phyloP scores from a whole-genome alignment of 108 stramenopile genomes.

The Nannochloropsis salina region DNA sequence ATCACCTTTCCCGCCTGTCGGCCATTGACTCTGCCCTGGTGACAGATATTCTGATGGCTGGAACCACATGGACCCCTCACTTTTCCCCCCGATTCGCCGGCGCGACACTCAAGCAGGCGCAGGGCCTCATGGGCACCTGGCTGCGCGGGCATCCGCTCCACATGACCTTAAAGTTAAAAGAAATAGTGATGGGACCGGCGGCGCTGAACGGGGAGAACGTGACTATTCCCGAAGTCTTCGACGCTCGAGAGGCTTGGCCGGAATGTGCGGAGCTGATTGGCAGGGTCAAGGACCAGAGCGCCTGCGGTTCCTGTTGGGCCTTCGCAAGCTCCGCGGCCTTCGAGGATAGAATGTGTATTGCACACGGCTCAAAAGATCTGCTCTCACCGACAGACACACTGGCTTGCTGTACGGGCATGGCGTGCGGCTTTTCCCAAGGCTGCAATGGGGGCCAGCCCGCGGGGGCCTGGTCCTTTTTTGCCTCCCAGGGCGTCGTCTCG shows the following conservation, averaged over 20 bases:
- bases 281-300: conserved; percentile 53
- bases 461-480: conserved; percentile 58
- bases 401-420: conserved; percentile 3
- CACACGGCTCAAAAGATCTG: conserved; percentile 26
- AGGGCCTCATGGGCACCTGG: neutral
- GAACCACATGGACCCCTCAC: conserved; percentile 22
- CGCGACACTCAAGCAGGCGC: conserved; percentile 22
- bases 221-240: conserved; percentile 51
- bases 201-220: neutral
- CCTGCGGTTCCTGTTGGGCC: conserved; percentile 63
- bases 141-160: neutral
- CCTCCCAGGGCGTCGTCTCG: conserved; percentile 52
- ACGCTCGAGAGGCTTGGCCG: conserved; percentile 55
- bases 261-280: conserved; percentile 54
- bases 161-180: neutral
- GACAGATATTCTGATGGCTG: neutral
- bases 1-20: neutral
- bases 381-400: conserved; percentile 32
- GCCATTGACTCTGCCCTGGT: conserved; percentile 18
- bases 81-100: conserved; percentile 22
- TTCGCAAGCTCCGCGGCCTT: conserved; percentile 60
- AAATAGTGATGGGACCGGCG: neutral
- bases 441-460: conserved; percentile 64
- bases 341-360: conserved; percentile 55
- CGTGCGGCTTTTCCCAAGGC: conserved; percentile 47